phyloP scores from a whole-genome alignment of 148 eudicot genomes.

The Rheum nobile region DNA sequence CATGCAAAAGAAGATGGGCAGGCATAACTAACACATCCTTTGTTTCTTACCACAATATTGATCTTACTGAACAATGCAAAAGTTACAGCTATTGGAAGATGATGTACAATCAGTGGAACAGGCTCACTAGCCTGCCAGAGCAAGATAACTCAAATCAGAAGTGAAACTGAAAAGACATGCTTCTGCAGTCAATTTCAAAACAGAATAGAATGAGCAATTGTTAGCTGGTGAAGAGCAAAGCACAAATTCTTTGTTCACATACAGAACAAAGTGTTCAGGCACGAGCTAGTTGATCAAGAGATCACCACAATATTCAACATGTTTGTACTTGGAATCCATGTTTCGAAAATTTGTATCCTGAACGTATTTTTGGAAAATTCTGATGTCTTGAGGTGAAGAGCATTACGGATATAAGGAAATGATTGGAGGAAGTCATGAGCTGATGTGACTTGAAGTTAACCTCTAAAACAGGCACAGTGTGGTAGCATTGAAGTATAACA shows the following conservation, averaged over 20 bases:
- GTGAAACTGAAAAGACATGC: not conserved
- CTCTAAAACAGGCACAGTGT: not conserved
- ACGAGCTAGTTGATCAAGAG: not conserved
- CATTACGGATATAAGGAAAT: not conserved
- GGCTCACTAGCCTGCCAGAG: constrained; percentile 69
- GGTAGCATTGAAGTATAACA: not conserved
- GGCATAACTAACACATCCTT: not conserved
- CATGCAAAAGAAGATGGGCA: not conserved
- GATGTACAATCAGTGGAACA: constrained; percentile 67
- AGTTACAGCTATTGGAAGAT: constrained; percentile 85
- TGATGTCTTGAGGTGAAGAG: constrained; percentile 2
- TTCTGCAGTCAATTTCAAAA: not conserved
- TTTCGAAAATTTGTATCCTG: not conserved
- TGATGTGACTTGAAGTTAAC: not conserved
- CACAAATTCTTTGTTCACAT: not conserved
- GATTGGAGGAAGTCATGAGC: not conserved
- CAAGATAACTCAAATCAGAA: constrained; percentile 6
- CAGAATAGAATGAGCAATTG: not conserved
- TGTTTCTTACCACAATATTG: constrained; percentile 48
- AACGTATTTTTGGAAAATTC: not conserved
- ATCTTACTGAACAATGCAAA: constrained; percentile 63
- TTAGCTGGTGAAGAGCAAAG: not conserved
- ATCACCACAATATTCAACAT: not conserved
- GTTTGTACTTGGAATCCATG: not conserved
- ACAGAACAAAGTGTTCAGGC: not conserved